Evolutionary conservation across 495 filamentous ascomycete genomes (phyloP), one percentile per base, ranked within the genome.

Genomic region (Penicillium arizonense): DNA sequence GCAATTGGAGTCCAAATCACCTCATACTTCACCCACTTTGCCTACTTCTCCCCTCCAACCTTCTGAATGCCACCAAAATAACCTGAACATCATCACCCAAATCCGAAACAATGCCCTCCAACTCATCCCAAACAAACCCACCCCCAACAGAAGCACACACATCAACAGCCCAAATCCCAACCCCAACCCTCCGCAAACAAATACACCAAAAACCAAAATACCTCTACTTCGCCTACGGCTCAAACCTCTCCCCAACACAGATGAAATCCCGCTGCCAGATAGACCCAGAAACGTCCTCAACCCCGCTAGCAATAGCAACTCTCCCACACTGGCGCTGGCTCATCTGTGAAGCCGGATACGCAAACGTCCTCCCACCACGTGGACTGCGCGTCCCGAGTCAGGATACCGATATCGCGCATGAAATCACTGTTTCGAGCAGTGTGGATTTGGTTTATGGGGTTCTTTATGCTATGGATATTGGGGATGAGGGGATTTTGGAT

Each of bases 191-290:
- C 28, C 7, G 2, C 18, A 33, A 43, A 33, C 5, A 38, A 44
- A 41, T 24, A 51, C 21, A 44, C 32, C 23, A 50, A 35, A 50
- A 47, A 24, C 43, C 40, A 32, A 60, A 48, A 52, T 50, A 66
- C 35, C 63, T 85, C 59, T 89, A 90, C 72, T 89, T 90, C 62
- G 87, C 80, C 62, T 90, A 88, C 68, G 88, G 87, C 59, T 84
- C 78, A 51, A 91, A 91, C 61, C 77, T 90, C 52, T 88, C 83
- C 60, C 71, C 76, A 18, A 65, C 75, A 5, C 87, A 90, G 64
- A 90, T 90, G 87, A 47, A 36, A 9, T 48, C 63, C 20, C 83
- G 87, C 55, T 91, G 87, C 60, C 78, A 75, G 2, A 59, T 71
- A 3, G 78, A 79, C 48, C 72, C 74, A 0, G 28, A 30, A 30